Conservation (phyloP, 2,329 filamentous ascomycete genomes). For the Lasiodiplodia hormozganensis region DNA sequence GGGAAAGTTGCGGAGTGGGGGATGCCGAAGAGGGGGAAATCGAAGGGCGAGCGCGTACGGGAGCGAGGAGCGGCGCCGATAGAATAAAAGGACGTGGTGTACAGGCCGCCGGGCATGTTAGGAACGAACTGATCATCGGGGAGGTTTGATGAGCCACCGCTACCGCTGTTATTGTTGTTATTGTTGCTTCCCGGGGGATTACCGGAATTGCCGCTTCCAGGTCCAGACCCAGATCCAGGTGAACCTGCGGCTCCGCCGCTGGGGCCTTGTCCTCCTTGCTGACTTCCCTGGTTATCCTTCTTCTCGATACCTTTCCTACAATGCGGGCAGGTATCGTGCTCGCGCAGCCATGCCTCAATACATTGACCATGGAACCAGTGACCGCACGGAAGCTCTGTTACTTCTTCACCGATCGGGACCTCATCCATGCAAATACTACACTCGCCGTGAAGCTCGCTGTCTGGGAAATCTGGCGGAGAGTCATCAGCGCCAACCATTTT, state of each 20-base stretch:
- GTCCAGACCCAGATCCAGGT: conserved; percentile 21
- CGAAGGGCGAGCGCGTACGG: background rate
- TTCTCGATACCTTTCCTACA: conserved; percentile 65
- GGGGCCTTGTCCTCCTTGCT: background rate
- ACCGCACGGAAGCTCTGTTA: conserved; percentile 80
- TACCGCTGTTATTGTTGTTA: background rate
- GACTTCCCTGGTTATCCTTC: conserved; percentile 32
- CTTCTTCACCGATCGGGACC: conserved; percentile 74
- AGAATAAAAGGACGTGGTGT: background rate
- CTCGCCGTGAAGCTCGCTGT: conserved; percentile 61
- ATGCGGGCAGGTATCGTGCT: conserved; percentile 92
- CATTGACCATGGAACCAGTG: conserved; percentile 94
- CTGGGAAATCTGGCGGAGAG: conserved; percentile 4
- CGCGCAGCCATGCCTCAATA: conserved; percentile 80
- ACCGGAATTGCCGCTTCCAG: conserved; percentile 9
- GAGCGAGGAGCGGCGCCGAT: conserved; percentile 4
- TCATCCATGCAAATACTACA: conserved; percentile 96
- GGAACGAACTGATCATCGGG: conserved; percentile 5
- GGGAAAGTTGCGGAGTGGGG: conserved; percentile 2
- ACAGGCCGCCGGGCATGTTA: conserved; percentile 23
- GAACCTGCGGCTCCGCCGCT: conserved; percentile 11
- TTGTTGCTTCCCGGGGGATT: conserved; percentile 6
- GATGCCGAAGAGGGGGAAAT: conserved; percentile 11
- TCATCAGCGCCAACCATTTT: conserved; percentile 74
- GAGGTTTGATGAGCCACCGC: background rate